Evolutionary conservation across 139 green algal species (phyloP), one percentile per base, ranked within the genome.

Genomic region (Pleodorina starrii): DNA sequence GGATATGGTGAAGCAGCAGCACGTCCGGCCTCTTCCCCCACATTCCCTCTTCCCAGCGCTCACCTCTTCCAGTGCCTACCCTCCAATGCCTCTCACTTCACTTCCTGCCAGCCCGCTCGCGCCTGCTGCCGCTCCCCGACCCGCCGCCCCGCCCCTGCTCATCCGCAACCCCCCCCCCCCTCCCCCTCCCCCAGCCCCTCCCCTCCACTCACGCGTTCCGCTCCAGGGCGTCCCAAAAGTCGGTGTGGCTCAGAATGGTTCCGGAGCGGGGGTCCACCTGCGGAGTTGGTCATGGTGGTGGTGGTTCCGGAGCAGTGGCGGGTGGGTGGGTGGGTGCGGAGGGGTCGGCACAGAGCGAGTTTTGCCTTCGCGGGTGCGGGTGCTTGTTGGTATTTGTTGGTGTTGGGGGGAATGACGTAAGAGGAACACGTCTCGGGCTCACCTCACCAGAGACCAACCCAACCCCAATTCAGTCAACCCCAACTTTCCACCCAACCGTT

Each of bases 211-310:
- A 91, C 88, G 72, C 78, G 86, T 96, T 96, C 82, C 95, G 71
- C 21, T 90, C 23, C 3, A 95, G 48, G 3, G 91, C 88, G 32
- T 88, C 82, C 94, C 94, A 97, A 14, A 91, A 89, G 85, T 97
- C 94, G 1, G 78, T 86, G 76, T 97, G 94, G 19, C 25, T 51
- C 1, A 81, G 51, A 38, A 96, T 91, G 10, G 87, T 68, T 25
- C 94, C 94, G 69, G 57, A 90, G 27, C 40, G 35, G 29, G 84
- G 74, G 68, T 96, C 87, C 17, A 95, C 90, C 91, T 94, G 89
- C 0, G 91, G 43, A 27, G 92, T 44, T 17, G 75, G 85, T 0
- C 89, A 90, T 35, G 87, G 90, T 79, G 86, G 93, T 12, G 92
- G 91, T n/a, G n/a, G n/a, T n/a, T n/a, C n/a, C n/a, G n/a, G n/a